Evolutionary conservation across 2,329 filamentous ascomycete genomes (phyloP).

Genomic region (Colletotrichum nymphaeae): DNA sequence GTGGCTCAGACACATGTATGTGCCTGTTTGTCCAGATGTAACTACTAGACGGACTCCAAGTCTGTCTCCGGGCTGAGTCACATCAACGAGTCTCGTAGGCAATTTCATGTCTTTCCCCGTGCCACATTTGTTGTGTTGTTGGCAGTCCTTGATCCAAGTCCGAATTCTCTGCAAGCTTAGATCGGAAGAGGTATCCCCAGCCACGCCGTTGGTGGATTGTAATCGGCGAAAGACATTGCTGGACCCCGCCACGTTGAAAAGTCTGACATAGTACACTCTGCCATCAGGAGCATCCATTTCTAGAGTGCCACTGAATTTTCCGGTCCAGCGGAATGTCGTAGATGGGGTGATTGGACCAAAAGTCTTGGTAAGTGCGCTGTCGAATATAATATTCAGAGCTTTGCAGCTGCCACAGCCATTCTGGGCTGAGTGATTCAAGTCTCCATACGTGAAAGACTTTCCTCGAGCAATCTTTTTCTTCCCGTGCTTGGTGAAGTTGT

Average conservation of each 20-base stretch:
- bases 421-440: not conserved
- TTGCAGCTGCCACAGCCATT: not conserved
- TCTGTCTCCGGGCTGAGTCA: not conserved
- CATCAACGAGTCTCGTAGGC: not conserved
- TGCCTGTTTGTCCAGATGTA: not conserved
- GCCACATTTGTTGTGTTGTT: not conserved
- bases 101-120: not conserved
- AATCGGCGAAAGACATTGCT: not conserved
- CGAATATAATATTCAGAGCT: not conserved
- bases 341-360: rapidly evolving
- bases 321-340: not conserved
- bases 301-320: not conserved
- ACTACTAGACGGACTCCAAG: not conserved
- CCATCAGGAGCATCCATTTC: not conserved
- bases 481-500: not conserved
- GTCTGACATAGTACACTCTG: not conserved
- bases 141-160: not conserved
- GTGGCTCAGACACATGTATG: constrained; percentile 16
- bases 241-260: not conserved
- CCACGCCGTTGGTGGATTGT: not conserved
- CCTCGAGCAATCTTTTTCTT: not conserved
- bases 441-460: not conserved
- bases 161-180: not conserved
- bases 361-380: not conserved
- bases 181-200: not conserved